A percentile compares a stretch with the other conserved stretches of the same genome.
phyloP scores from a whole-genome alignment of 352 stramenopile genomes.

The Pythium dissimile region DNA sequence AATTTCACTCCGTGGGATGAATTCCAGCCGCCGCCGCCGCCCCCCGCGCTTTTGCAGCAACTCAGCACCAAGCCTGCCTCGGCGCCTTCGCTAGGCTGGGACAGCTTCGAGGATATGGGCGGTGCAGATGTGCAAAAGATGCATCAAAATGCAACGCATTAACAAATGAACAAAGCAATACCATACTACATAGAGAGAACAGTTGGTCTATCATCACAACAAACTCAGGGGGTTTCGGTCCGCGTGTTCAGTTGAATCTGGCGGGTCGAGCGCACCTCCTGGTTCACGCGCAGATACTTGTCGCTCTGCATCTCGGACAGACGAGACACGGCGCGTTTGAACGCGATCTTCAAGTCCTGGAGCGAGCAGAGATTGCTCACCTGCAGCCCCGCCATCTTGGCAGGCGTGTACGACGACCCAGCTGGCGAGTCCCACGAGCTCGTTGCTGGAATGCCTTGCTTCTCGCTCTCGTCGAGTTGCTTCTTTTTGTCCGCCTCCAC shows the following conservation, averaged over 20 bases:
- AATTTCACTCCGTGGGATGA: constrained; percentile 37
- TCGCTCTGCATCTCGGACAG: constrained; percentile 86
- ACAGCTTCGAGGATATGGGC: constrained; percentile 12
- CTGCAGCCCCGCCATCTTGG: constrained; percentile 53
- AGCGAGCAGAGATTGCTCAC: constrained; percentile 64
- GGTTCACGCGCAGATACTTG: constrained; percentile 59
- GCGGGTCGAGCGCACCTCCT: constrained; percentile 19
- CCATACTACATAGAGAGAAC: not conserved
- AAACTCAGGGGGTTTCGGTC: too few relatives aligned
- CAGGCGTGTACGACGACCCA: constrained; percentile 48
- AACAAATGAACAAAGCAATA: not conserved
- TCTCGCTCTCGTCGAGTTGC: constrained; percentile 31
- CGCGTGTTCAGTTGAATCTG: constrained; percentile 15
- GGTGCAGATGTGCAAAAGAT: constrained; percentile 22
- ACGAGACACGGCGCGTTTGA: constrained; percentile 74
- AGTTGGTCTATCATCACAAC: constrained; percentile 4
- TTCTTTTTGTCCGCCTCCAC: constrained; percentile 39
- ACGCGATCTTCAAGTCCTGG: constrained; percentile 72
- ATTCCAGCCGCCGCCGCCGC: constrained; percentile 28
- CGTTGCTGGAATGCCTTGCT: constrained; percentile 47
- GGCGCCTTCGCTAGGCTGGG: constrained; percentile 14
- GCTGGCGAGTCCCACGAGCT: constrained; percentile 69
- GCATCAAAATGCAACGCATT: constrained; percentile 19
- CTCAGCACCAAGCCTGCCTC: constrained; percentile 15
- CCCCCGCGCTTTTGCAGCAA: not conserved